Conservation (phyloP, 164 flowering plant species). For the Vitis cinerea region DNA sequence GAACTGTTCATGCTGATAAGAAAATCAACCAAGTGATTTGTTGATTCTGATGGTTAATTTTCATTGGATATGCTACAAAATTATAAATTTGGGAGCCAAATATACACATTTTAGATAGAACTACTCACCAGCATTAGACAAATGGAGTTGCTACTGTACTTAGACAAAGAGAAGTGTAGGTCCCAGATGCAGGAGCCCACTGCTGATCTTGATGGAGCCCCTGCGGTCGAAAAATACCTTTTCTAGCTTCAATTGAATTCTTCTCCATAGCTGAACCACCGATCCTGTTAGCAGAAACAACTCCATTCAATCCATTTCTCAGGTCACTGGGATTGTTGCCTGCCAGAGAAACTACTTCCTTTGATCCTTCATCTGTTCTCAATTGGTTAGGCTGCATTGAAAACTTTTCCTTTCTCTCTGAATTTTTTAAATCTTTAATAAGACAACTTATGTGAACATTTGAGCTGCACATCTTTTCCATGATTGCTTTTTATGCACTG, state of each 20-base stretch:
- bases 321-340: slow-evolving; percentile 3
- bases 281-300: slow-evolving; percentile 1
- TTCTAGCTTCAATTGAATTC: slow-evolving; percentile 27
- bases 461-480: slow-evolving; percentile 56
- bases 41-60: no score
- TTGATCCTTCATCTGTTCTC: slow-evolving; percentile 25
- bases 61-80: no score
- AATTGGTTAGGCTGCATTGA: slow-evolving; percentile 12
- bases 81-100: no score
- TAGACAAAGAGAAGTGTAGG: slow-evolving; percentile 1
- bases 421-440: slow-evolving; percentile 33
- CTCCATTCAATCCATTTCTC: slow-evolving; percentile 12
- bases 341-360: slow-evolving; percentile 13
- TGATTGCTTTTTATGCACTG: slow-evolving; percentile 17
- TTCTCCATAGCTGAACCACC: slow-evolving; percentile 15
- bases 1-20: no score
- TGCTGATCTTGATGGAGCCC: slow-evolving; percentile 27
- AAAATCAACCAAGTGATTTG: no score
- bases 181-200: slow-evolving; percentile 15
- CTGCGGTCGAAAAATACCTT: slow-evolving; percentile 20
- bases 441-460: slow-evolving; percentile 55
- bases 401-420: slow-evolving; percentile 26
- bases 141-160: no score
- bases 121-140: no score
- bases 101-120: no score